Evolutionary conservation across 1,284 basidiomycete genomes (phyloP).

Genomic region (Moniliophthora roreri): DNA sequence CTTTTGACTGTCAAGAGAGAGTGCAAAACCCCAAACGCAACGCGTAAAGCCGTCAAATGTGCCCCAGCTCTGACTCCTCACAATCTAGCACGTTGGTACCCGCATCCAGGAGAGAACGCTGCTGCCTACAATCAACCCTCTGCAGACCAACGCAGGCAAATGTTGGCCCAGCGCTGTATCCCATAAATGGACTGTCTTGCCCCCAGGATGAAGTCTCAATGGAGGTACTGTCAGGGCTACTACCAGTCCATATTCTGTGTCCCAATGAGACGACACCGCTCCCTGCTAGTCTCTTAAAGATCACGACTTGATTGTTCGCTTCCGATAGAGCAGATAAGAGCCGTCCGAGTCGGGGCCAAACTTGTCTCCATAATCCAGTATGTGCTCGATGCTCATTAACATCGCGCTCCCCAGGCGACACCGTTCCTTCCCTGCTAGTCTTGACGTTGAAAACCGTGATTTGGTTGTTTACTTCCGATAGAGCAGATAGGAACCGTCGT

Average conservation of each 20-base stretch:
- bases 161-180: slow-evolving; percentile 8
- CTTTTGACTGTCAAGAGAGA: slow-evolving; percentile 10
- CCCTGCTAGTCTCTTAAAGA: slow-evolving; percentile 7
- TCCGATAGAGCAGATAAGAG: slow-evolving; percentile 1
- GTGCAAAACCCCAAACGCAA: slow-evolving; percentile 12
- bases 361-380: neutral
- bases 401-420: neutral
- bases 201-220: slow-evolving; percentile 15
- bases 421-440: too few species aligned
- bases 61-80: slow-evolving; percentile 13
- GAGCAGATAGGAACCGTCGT: too few species aligned
- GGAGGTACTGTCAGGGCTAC: slow-evolving; percentile 11
- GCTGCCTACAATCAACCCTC: slow-evolving; percentile 10
- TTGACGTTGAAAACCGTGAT: too few species aligned
- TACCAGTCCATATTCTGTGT: slow-evolving; percentile 16
- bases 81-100: slow-evolving; percentile 9
- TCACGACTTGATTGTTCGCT: neutral
- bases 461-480: too few species aligned
- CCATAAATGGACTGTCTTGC: slow-evolving; percentile 15
- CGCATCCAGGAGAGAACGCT: slow-evolving; percentile 12
- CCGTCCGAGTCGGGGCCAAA: slow-evolving; percentile 17
- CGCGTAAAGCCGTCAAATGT: slow-evolving; percentile 6
- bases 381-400: slow-evolving; percentile 1
- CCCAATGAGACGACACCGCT: slow-evolving; percentile 9
- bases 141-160: slow-evolving; percentile 6